These are phyloP conservation scores for Serendipita indica DNA, from an alignment of 768 basidiomycete species.

Conservation along the genomic window DNA sequence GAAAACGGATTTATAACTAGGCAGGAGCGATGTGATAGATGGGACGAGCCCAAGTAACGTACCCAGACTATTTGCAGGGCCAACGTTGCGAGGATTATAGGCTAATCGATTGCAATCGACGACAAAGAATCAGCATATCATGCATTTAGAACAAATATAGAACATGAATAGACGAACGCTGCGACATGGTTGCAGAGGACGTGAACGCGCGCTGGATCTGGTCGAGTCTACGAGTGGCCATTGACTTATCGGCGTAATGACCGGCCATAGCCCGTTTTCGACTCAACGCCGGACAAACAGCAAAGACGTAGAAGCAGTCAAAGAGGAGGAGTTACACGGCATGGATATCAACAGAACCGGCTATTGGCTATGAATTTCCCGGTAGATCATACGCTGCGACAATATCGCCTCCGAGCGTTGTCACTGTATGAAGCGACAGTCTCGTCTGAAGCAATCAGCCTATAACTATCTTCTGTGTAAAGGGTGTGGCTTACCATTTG, in stretches of 20 bases:
- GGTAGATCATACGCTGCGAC: neutral
- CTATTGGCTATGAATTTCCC: neutral
- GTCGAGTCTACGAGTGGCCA: neutral
- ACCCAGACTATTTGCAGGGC: constrained; percentile 91
- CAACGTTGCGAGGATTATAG: constrained; percentile 63
- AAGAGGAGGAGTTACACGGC: neutral
- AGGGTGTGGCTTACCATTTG: no score
- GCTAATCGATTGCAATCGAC: constrained; percentile 6
- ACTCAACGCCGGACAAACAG: neutral
- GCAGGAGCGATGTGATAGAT: constrained; percentile 10
- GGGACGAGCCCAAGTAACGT: no score
- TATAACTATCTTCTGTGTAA: no score
- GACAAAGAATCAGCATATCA: neutral
- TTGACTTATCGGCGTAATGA: neutral
- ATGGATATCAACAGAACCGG: neutral
- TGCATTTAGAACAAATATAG: neutral
- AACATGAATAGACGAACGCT: neutral
- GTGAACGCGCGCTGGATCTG: constrained; percentile 1
- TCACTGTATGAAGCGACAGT: no score
- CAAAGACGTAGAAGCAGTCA: neutral
- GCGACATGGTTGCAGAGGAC: neutral
- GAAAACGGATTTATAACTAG: constrained; percentile 2
- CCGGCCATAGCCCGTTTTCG: neutral
- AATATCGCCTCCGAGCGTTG: neutral
- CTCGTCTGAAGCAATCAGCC: no score